Percentiles rank a stretch among this genome's conserved stretches.
These are phyloP conservation scores for Komagataella mondaviorum DNA, from an alignment of 805 yeast genomes.

Conservation along the genomic window DNA sequence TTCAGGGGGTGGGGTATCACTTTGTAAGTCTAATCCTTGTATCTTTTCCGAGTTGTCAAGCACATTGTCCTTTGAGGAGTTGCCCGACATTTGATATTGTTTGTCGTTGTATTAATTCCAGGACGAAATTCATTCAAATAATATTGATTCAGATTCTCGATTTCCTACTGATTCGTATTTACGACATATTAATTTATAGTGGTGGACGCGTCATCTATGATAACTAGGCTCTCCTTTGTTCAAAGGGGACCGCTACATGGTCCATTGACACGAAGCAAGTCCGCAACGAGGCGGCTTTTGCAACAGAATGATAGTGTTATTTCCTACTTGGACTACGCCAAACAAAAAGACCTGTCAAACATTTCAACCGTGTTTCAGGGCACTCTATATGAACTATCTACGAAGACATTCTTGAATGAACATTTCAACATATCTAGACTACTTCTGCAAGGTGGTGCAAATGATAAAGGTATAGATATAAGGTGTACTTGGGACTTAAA, in stretches of 20 bases:
- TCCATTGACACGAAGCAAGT: background rate
- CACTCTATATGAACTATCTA: conserved; percentile 37
- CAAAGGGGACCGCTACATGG: background rate
- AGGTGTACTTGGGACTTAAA: conserved; percentile 36
- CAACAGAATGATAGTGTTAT: conserved; percentile 16
- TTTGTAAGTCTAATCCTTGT: background rate
- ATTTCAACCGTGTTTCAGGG: conserved; percentile 38
- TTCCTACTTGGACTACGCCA: conserved; percentile 19
- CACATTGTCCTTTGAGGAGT: background rate
- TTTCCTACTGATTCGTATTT: background rate
- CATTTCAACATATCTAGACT: conserved; percentile 23
- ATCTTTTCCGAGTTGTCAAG: background rate
- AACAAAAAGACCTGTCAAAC: conserved; percentile 23
- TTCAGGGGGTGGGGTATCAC: background rate
- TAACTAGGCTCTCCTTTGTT: background rate
- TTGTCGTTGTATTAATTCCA: background rate
- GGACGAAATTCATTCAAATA: background rate
- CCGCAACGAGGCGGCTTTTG: background rate
- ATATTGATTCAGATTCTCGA: background rate
- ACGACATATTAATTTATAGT: background rate
- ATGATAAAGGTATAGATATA: conserved; percentile 45
- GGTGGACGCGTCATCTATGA: background rate
- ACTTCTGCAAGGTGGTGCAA: conserved; percentile 37
- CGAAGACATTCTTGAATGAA: conserved; percentile 23
- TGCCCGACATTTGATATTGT: background rate